Conservation (phyloP, 2,329 filamentous ascomycete species). For the Colletotrichum limetticola region DNA sequence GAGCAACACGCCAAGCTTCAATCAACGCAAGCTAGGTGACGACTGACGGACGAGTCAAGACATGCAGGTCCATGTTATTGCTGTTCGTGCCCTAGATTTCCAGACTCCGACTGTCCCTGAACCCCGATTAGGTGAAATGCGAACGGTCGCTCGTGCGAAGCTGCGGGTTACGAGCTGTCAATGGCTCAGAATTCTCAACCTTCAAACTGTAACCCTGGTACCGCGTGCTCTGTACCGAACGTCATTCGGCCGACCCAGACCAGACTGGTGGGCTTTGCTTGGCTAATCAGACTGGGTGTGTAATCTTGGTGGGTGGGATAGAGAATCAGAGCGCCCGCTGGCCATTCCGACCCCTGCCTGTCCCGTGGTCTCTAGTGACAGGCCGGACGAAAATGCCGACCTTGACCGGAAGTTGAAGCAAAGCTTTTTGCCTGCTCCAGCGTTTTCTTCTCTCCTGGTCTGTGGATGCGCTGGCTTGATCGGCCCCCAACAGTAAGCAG, state of each 20-base stretch:
- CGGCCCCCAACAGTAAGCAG: neutral
- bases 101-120: neutral
- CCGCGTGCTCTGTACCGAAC: slow-evolving; percentile 3
- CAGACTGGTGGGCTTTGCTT: slow-evolving; percentile 12
- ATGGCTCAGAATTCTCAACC: neutral
- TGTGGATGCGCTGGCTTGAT: neutral
- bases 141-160: slow-evolving; percentile 3
- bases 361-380: slow-evolving; percentile 26
- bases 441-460: neutral
- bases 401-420: slow-evolving; percentile 16
- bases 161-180: neutral
- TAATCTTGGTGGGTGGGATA: slow-evolving; percentile 3
- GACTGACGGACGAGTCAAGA: slow-evolving; percentile 34
- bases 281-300: slow-evolving; percentile 7
- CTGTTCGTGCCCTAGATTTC: neutral
- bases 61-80: slow-evolving; percentile 16
- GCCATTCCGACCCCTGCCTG: neutral
- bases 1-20: slow-evolving; percentile 13
- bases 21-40: slow-evolving; percentile 33
- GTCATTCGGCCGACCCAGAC: slow-evolving; percentile 27
- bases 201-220: slow-evolving; percentile 11
- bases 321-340: slow-evolving; percentile 23
- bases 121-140: neutral
- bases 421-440: neutral
- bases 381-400: slow-evolving; percentile 22